Conservation (phyloP, 805 yeast genomes). For the Cyberlindnera japonica region DNA sequence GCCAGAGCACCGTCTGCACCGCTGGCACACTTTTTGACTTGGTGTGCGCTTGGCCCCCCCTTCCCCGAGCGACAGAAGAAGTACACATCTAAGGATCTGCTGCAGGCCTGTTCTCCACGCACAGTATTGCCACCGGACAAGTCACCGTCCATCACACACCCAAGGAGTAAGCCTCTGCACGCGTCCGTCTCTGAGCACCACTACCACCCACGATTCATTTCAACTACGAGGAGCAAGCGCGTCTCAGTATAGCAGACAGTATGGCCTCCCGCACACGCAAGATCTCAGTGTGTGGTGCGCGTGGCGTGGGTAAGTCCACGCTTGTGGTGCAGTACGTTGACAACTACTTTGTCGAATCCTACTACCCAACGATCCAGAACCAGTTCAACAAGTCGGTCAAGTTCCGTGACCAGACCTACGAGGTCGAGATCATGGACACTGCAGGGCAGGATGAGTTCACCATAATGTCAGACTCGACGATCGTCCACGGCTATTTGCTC, state of each 20-base stretch:
- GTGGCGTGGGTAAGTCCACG: slow-evolving; percentile 87
- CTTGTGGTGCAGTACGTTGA: slow-evolving; percentile 82
- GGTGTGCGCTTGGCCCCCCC: no score
- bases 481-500: slow-evolving; percentile 78
- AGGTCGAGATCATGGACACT: slow-evolving; percentile 83
- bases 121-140: no score
- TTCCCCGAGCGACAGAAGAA: no score
- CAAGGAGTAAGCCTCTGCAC: no score
- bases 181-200: no score
- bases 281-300: slow-evolving; percentile 81
- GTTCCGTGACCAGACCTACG: slow-evolving; percentile 70
- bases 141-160: no score
- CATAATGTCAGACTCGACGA: slow-evolving; percentile 70
- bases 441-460: slow-evolving; percentile 93
- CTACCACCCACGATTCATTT: slow-evolving; percentile 9
- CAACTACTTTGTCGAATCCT: slow-evolving; percentile 81
- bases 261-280: slow-evolving; percentile 49
- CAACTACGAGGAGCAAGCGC: slow-evolving; percentile 9
- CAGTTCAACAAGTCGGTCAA: slow-evolving; percentile 69
- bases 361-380: slow-evolving; percentile 89
- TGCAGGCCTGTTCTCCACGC: no score
- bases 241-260: neutral
- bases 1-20: no score
- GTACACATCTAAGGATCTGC: no score
- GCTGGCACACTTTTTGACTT: no score